Evolutionary conservation across 495 filamentous ascomycete genomes (phyloP), one percentile per base, ranked within the genome.

Genomic region (Glonium stellatum): DNA sequence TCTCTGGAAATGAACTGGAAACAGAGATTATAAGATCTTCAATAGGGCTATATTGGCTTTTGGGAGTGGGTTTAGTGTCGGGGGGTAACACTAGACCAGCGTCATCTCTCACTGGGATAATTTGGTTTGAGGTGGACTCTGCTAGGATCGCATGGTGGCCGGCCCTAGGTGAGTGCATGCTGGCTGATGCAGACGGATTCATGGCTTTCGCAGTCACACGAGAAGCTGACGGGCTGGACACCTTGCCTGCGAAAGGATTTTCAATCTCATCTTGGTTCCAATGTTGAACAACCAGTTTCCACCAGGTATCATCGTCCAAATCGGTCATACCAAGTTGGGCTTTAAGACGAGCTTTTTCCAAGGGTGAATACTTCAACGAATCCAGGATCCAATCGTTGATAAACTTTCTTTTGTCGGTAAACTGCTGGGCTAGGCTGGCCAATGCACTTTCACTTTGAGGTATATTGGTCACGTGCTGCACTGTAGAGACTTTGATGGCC

Each of bases 361-460:
- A 36, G 1, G 34, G 23, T n/a, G 57, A 60, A 18, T 13, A 15
- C n/a, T n/a, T 21, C 23, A 60, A 13, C 44, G 57, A 27, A 13
- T 46, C 57, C n/a, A 60, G 39, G 18, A 60, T 54, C 57, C 57
- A 60, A 11, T 23, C 19, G n/a, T 42, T 37, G 2, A 60, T 54
- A 13, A 48, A 34, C 19, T 46, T 60, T 41, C 49, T 53, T 6
- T 35, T 46, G n/a, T 54, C 35, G 12, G n/a, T 11, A 35, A 27
- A 46, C 4, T 50, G 22, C 1, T 71, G 55, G 76, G 72, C 44
- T 72, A 63, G 60, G 77, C 42, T 79, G 75, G 21, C 85, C 82
- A 2, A 90, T 90, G 22, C 49, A 15, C 34, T 60, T 23, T 54
- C 57, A 18, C 13, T 44, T 15, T 44, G 39, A 13, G 39, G 13